Base-by-base conservation (phyloP, 2,329 filamentous ascomycete genomes). In the Fusarium sublunatum region DNA sequence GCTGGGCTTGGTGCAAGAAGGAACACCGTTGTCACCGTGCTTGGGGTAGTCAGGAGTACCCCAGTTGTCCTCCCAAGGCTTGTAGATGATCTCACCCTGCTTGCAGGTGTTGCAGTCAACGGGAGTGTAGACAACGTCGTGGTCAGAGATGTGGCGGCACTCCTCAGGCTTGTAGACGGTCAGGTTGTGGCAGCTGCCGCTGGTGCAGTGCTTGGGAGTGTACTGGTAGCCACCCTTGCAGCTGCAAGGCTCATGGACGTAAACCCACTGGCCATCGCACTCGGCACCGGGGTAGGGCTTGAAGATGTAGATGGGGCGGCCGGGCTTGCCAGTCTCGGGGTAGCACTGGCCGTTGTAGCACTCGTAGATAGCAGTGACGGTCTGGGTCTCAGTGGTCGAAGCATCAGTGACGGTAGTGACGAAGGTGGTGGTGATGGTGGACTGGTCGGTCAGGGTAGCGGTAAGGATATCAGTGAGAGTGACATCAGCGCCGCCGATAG, bases 91-190 rank as follows among this genome's bases (percentile, higher is more conserved):
- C 11, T 61, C 48, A 3, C 63, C 65, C 7, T 54, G 22, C 52
- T 63, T 35, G 39, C 64, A 67, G 11, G 29, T 32, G 0, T 67
- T 46, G 26, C 64, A 68, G 49, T 65, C 24, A n/a, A 32, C 28
- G 7, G 64, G 53, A 4, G 47, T 46, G 57, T 57, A 69, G 58
- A 53, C 58, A 25, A 62, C 48, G 5, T 66, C 48, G 39, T 64
- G 6, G 35, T 52, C 54, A 26, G 48, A 45, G 47, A 44, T 53
- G 61, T 66, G 40, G 10, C 35, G n/a, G 52, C 58, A 63, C 35
- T 56, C 25, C 66, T 70, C 56, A 7, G 66, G 58, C 64, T 68
- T 69, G 57, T 65, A 70, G 57, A 70, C 68, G 4, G 50, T 57
- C 5, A 58, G 24, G 10, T 66, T 64, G 38, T 58, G n/a, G 59